Evolutionary conservation across 108 stramenopile species (phyloP).

Genomic region (Nitzschia palea): DNA sequence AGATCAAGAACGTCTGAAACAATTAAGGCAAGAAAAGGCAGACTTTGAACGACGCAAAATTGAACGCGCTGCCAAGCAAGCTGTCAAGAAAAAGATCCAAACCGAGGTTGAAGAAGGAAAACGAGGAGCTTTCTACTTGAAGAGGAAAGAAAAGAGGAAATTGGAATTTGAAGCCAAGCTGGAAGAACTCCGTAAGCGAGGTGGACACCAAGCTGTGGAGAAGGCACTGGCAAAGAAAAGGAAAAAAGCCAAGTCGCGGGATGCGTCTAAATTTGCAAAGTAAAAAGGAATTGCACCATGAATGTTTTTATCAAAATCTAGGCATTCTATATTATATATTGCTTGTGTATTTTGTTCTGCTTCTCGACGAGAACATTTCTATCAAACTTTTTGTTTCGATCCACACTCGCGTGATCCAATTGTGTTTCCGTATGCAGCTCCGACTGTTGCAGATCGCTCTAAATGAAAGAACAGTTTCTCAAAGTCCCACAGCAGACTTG

Average conservation of each 20-base stretch:
- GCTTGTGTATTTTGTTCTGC: too few relatives aligned
- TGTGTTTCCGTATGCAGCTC: too few relatives aligned
- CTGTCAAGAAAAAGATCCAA: slow-evolving; percentile 71
- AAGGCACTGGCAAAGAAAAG: slow-evolving; percentile 76
- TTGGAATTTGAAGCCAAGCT: slow-evolving; percentile 85
- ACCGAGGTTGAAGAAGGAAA: slow-evolving; percentile 64
- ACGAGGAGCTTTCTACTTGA: slow-evolving; percentile 63
- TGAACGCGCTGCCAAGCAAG: slow-evolving; percentile 58
- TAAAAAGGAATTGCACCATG: too few relatives aligned
- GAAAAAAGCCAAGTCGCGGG: slow-evolving; percentile 80
- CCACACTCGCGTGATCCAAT: too few relatives aligned
- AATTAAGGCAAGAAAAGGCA: slow-evolving; percentile 62
- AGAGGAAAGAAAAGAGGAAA: slow-evolving; percentile 64
- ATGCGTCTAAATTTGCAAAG: slow-evolving; percentile 55
- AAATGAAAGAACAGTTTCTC: too few relatives aligned
- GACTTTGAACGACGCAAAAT: slow-evolving; percentile 59
- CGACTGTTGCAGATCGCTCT: too few relatives aligned
- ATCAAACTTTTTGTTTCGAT: too few relatives aligned
- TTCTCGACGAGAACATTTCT: too few relatives aligned
- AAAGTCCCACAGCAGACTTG: too few relatives aligned
- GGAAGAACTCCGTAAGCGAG: slow-evolving; percentile 76
- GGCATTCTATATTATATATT: too few relatives aligned
- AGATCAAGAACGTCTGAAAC: slow-evolving; percentile 63
- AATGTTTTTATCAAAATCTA: not conserved
- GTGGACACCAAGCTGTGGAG: slow-evolving; percentile 78